Percentiles rank a stretch among this genome's conserved stretches.
Evolutionary conservation across 2,329 filamentous ascomycete species (phyloP).

Genomic region (Salinomyces thailandicus): DNA sequence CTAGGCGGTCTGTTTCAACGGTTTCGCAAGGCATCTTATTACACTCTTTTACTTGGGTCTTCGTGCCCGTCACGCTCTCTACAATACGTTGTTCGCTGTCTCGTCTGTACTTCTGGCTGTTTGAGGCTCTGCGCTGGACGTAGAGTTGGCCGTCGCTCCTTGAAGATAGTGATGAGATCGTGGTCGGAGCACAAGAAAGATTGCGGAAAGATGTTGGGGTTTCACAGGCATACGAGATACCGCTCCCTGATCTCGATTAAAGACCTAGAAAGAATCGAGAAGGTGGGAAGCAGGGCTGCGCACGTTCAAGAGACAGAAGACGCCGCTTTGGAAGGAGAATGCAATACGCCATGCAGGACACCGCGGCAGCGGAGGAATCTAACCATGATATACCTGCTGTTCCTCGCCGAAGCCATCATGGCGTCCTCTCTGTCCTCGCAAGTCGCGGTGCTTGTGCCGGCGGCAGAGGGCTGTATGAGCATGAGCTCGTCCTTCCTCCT

Average conservation of each 20-base stretch:
- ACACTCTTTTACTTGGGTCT: not conserved
- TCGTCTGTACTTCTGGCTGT: no score
- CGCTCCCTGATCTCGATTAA: conserved; percentile 35
- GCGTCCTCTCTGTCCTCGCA: conserved; percentile 39
- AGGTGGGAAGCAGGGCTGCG: conserved; percentile 20
- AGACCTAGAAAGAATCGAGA: conserved; percentile 32
- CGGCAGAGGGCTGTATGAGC: conserved; percentile 34
- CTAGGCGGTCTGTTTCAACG: no score
- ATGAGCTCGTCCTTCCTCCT: conserved; percentile 37
- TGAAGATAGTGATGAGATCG: no score
- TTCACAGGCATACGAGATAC: conserved; percentile 31
- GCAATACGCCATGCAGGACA: conserved; percentile 8
- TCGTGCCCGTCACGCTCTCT: not conserved
- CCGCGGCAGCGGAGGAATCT: conserved; percentile 21
- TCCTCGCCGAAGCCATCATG: conserved; percentile 42
- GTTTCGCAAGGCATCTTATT: no score
- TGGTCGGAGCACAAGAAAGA: not conserved
- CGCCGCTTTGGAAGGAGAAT: conserved; percentile 17
- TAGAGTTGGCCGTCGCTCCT: no score
- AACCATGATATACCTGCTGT: conserved; percentile 35
- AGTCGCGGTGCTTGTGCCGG: conserved; percentile 36
- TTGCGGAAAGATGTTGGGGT: conserved; percentile 29
- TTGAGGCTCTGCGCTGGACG: conserved; percentile 3
- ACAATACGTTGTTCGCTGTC: not conserved
- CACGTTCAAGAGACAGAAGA: conserved; percentile 13